Percentiles rank a stretch among this genome's conserved stretches.
Evolutionary conservation across 2,329 filamentous ascomycete species (phyloP).

Genomic region (Ceratocystis alfenasii): DNA sequence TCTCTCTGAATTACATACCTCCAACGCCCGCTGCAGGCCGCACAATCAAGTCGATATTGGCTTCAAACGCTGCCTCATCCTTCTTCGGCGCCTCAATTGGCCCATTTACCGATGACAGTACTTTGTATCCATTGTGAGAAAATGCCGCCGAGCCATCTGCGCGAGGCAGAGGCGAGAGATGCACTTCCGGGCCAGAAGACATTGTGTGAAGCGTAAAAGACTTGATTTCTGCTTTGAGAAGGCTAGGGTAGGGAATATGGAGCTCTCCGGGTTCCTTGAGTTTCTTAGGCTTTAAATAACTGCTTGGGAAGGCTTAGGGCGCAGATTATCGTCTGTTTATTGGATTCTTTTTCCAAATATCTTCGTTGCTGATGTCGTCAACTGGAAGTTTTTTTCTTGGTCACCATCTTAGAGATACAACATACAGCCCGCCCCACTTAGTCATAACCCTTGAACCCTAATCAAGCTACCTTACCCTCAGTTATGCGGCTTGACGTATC

Average conservation of each 20-base stretch:
- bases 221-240: neutral
- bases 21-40: slow-evolving; percentile 75
- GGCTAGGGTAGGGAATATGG: neutral
- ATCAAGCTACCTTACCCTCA: neutral
- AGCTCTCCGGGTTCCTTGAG: neutral
- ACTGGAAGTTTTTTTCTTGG: neutral
- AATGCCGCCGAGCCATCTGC: slow-evolving; percentile 73
- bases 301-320: neutral
- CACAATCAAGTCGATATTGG: slow-evolving; percentile 78
- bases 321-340: too few relatives aligned
- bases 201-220: neutral
- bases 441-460: neutral
- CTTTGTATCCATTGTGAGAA: slow-evolving; percentile 61
- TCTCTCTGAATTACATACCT: slow-evolving; percentile 38
- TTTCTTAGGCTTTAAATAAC: neutral
- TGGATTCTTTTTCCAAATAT: neutral
- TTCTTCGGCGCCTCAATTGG: slow-evolving; percentile 80
- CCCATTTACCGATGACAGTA: slow-evolving; percentile 81
- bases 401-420: neutral
- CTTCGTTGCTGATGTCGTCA: neutral
- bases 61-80: slow-evolving; percentile 86
- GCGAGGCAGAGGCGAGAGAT: slow-evolving; percentile 50
- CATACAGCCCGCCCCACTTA: neutral
- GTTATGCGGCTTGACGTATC: neutral
- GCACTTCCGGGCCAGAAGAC: slow-evolving; percentile 36